phyloP scores from a whole-genome alignment of 352 stramenopile species.

The Phytopythium chamaehyphon region DNA sequence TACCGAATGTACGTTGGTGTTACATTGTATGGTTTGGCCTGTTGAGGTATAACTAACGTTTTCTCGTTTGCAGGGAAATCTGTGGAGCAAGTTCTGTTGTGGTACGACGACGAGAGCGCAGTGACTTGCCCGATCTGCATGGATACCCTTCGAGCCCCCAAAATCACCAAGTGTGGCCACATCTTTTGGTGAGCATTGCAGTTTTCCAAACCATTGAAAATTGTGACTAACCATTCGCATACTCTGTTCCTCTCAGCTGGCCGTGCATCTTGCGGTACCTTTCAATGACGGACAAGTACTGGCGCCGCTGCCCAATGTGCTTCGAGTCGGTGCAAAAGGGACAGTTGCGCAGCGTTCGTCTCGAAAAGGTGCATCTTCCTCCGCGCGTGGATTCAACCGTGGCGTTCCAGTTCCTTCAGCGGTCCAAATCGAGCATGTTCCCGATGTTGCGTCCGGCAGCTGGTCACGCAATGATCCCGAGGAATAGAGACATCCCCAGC shows the following conservation, averaged over 20 bases:
- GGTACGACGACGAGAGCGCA: conserved; percentile 55
- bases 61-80: conserved; percentile 52
- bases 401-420: conserved; percentile 76
- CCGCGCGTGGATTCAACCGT: conserved; percentile 46
- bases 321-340: conserved; percentile 85
- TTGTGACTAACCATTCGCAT: background rate
- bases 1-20: conserved; percentile 58
- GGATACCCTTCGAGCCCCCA: conserved; percentile 68
- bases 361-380: conserved; percentile 54
- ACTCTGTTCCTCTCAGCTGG: conserved; percentile 37
- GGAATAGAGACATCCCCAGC: conserved; percentile 45
- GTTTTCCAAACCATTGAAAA: background rate
- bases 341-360: conserved; percentile 65
- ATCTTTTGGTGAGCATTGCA: conserved; percentile 66
- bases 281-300: conserved; percentile 85
- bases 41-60: no score
- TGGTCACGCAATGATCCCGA: conserved; percentile 7
- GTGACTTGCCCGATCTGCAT: conserved; percentile 80
- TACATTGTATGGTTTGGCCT: no score
- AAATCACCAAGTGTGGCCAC: conserved; percentile 86
- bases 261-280: conserved; percentile 80
- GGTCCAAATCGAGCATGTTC: conserved; percentile 65
- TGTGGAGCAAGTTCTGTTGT: conserved; percentile 81
- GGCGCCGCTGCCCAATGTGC: conserved; percentile 83
- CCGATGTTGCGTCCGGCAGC: conserved; percentile 34